phyloP scores from a whole-genome alignment of 169 alveolate genomes.

The Amoebophrya sp. region DNA sequence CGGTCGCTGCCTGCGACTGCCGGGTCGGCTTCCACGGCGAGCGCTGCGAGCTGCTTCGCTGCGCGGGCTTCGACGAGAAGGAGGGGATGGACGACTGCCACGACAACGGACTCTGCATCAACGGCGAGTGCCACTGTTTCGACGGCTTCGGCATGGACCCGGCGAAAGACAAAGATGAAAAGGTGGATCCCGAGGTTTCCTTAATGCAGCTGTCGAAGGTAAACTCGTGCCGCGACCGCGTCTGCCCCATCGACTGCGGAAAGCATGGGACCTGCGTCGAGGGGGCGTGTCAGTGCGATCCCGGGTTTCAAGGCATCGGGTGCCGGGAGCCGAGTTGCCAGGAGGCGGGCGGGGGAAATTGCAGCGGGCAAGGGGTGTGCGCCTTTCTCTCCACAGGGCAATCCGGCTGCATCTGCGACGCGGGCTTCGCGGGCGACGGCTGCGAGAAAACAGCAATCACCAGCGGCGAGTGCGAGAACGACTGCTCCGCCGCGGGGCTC shows the following conservation, averaged over 20 bases:
- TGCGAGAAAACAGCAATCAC: not conserved
- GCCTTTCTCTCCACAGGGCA: not conserved
- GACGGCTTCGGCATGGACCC: not conserved
- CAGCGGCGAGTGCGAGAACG: not conserved
- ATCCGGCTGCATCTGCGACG: not conserved
- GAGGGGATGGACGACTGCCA: not conserved
- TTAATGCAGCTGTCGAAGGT: no score
- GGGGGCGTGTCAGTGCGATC: not conserved
- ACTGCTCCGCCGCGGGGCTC: not conserved
- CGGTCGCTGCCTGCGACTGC: not conserved
- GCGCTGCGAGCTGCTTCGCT: not conserved
- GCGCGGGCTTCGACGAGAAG: not conserved
- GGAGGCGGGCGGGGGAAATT: no score
- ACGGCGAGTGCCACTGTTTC: not conserved
- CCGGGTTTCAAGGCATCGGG: not conserved
- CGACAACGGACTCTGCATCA: not conserved
- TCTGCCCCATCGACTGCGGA: not conserved
- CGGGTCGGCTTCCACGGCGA: not conserved
- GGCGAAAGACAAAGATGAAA: no score
- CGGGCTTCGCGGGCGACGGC: not conserved
- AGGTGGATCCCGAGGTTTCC: no score
- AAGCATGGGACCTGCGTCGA: not conserved
- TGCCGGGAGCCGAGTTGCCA: not conserved
- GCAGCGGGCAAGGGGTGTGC: not conserved
- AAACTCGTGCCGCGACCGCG: not conserved